Conservation (phyloP, 768 basidiomycete species). For the Russula brevipes region DNA sequence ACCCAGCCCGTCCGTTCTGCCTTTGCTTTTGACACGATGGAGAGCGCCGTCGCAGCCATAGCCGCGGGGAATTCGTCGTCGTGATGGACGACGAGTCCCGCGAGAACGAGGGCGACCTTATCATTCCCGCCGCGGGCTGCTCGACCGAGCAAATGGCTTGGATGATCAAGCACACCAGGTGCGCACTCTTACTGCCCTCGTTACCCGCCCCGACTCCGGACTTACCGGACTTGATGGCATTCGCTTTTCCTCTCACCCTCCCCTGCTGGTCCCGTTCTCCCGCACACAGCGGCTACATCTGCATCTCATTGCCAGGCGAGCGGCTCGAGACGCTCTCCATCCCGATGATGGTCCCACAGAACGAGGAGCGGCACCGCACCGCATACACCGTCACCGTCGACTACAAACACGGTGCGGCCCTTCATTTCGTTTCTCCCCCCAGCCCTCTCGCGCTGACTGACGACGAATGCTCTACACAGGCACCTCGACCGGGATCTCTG, state of each 20-base stretch:
- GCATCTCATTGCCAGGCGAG: constrained; percentile 72
- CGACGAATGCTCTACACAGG: constrained; percentile 40
- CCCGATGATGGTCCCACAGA: constrained; percentile 90
- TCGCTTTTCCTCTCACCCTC: background rate
- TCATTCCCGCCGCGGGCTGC: constrained; percentile 76
- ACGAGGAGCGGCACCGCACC: constrained; percentile 86
- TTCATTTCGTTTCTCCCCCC: background rate
- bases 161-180: constrained; percentile 98
- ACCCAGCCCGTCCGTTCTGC: constrained; percentile 28
- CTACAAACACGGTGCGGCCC: constrained; percentile 69
- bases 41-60: constrained; percentile 74
- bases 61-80: constrained; percentile 83
- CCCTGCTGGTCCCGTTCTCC: background rate
- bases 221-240: constrained; percentile 10
- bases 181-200: constrained; percentile 25
- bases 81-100: constrained; percentile 96
- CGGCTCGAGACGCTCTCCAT: constrained; percentile 75
- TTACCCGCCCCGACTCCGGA: background rate
- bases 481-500: constrained; percentile 94
- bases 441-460: background rate
- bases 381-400: constrained; percentile 97
- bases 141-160: constrained; percentile 98
- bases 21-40: constrained; percentile 75
- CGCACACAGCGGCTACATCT: constrained; percentile 79
- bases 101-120: constrained; percentile 97